phyloP scores from a whole-genome alignment of 2,329 filamentous ascomycete genomes.

The Fusarium odoratissimum region DNA sequence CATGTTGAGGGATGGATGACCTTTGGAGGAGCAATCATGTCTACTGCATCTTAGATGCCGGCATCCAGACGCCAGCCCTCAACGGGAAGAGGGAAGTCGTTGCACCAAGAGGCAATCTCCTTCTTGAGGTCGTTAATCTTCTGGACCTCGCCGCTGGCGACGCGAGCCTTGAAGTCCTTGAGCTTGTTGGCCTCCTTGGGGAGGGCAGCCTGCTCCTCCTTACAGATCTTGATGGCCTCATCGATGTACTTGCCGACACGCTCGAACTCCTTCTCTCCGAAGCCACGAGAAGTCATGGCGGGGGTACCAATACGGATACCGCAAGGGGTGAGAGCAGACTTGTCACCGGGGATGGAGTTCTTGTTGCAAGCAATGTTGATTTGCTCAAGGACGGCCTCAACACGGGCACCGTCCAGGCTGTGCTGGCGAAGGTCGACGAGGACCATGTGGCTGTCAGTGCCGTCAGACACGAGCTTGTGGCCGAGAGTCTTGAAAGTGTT shows the following conservation, averaged over 20 bases:
- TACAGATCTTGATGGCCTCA: slow-evolving; percentile 86
- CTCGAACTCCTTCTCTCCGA: slow-evolving; percentile 92
- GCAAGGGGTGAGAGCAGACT: slow-evolving; percentile 92
- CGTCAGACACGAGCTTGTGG: slow-evolving; percentile 94
- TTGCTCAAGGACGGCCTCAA: slow-evolving; percentile 95
- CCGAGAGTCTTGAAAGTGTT: slow-evolving; percentile 85
- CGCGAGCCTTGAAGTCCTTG: slow-evolving; percentile 98
- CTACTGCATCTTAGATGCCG: slow-evolving; percentile 60
- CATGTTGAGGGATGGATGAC: slow-evolving; percentile 21
- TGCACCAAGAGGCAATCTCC: slow-evolving; percentile 90
- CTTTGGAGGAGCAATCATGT: slow-evolving; percentile 8
- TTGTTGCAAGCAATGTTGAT: slow-evolving; percentile 99
- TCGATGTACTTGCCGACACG: slow-evolving; percentile 92
- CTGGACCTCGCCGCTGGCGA: slow-evolving; percentile 78
- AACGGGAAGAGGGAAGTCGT: slow-evolving; percentile 91
- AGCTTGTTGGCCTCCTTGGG: slow-evolving; percentile 99
- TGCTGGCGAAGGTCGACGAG: slow-evolving; percentile 92
- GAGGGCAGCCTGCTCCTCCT: slow-evolving; percentile 83
- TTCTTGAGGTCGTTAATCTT: slow-evolving; percentile 88
- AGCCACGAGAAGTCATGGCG: slow-evolving; percentile 96
- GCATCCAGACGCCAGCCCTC: slow-evolving; percentile 75
- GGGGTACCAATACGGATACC: slow-evolving; percentile 97
- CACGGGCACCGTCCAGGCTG: slow-evolving; percentile 89
- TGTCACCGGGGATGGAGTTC: slow-evolving; percentile 98
- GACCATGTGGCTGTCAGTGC: slow-evolving; percentile 98